Evolutionary conservation across 768 basidiomycete species (phyloP), one percentile per base, ranked within the genome.

Genomic region (Agaricus blazei): DNA sequence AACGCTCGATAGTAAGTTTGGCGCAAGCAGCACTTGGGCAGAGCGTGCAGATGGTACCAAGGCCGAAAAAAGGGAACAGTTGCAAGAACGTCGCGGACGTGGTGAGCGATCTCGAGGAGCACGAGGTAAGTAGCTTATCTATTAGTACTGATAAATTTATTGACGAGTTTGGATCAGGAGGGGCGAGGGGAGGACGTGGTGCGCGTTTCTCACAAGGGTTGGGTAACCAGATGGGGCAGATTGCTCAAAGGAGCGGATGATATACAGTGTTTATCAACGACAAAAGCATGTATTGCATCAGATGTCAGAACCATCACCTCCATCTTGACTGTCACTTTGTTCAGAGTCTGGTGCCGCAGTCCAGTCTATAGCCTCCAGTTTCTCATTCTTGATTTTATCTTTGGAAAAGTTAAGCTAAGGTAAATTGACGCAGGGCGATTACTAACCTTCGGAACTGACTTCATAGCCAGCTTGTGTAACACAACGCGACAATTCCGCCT

Each of bases 181-280:
- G 84, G 44, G 74, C 80, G 27, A 78, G 73, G 45, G 65, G 84
- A 52, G 90, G 88, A 47, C 79, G 92, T 57, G 88, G 92, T 24
- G 78, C 81, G 28, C 81, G 90, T n/a, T 92, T 92, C 64, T 80
- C 87, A 19, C 89, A 92, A 69, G 90, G 90, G 23, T 75, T 92
- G 40, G 90, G 90, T 26, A 88, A 87, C 64, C 87, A 87, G 64
- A 89, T 90, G 88, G 69, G 67, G 37, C 72, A 73, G 56, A 60
- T 63, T 36, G 61, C 68, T 47, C 72, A 71, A 56, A 58, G 56
- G 27, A 48, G 34, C 36, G 47, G 51, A 34, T 58, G 40, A 58
- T 51, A n/a, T 23, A 9, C 48, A 41, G 42, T 23, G 9, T 55
- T 28, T 41, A 23, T 41, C 24, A 40, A 34, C 41, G 42, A 42